These are phyloP conservation scores for Nymphaea thermarum DNA, from an alignment of 164 flowering plant species.

Conservation along the genomic window DNA sequence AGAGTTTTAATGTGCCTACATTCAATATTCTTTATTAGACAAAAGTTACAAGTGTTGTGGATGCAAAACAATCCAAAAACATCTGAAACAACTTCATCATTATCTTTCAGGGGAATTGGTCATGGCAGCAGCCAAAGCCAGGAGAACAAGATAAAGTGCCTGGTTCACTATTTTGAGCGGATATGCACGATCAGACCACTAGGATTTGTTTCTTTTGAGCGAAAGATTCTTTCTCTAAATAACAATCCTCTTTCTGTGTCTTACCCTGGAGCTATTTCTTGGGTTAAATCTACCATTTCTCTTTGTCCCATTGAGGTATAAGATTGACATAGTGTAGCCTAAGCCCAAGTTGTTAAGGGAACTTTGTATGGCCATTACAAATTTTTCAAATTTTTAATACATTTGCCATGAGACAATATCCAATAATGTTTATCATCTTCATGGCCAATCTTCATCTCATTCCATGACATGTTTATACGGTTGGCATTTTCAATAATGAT, in stretches of 20 bases:
- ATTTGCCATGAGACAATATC: too few species aligned
- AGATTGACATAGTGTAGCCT: background rate
- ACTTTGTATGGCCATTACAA: background rate
- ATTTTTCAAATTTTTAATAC: too few species aligned
- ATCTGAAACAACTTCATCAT: background rate
- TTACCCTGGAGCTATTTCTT: constrained; percentile 46
- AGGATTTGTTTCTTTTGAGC: constrained; percentile 71
- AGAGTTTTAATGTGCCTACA: too few species aligned
- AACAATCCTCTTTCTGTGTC: constrained; percentile 14
- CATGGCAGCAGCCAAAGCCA: constrained; percentile 30
- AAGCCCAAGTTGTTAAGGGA: too few species aligned
- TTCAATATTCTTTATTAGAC: too few species aligned
- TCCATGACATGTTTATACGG: background rate
- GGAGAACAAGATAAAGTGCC: constrained; percentile 71
- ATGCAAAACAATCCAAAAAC: background rate
- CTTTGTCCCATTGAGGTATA: constrained; percentile 69
- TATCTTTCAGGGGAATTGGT: constrained; percentile 44
- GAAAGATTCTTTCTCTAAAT: constrained; percentile 64
- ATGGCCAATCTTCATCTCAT: too few species aligned
- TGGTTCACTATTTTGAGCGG: constrained; percentile 76
- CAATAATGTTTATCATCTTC: too few species aligned
- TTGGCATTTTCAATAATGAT: background rate
- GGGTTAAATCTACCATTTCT: constrained; percentile 49
- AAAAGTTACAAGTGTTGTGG: too few species aligned
- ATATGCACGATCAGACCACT: constrained; percentile 46